These are phyloP conservation scores for Erodium trifolium DNA, from an alignment of 441 rosid genomes.

Conservation along the genomic window DNA sequence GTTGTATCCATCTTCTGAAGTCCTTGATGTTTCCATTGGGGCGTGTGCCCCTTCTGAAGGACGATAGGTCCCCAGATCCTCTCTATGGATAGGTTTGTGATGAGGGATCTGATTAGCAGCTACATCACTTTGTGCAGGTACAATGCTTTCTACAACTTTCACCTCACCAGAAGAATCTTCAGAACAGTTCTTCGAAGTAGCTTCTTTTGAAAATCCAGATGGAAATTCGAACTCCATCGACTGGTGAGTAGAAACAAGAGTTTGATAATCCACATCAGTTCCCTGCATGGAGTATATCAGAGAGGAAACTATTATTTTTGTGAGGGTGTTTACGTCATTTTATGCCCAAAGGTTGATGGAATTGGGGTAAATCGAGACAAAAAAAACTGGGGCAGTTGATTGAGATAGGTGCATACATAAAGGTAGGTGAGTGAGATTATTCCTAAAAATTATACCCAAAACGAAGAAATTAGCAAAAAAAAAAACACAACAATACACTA, in stretches of 20 bases:
- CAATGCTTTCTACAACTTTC: constrained; percentile 19
- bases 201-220: constrained; percentile 23
- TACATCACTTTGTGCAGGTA: constrained; percentile 20
- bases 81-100: constrained; percentile 21
- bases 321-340: no score
- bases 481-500: no score
- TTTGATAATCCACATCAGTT: constrained; percentile 21
- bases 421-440: no score
- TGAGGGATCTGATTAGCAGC: constrained; percentile 16
- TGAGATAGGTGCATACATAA: no score
- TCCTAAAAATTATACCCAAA: no score
- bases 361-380: no score
- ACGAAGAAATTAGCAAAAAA: no score
- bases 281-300: constrained; percentile 22
- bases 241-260: constrained; percentile 21
- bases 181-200: constrained; percentile 18
- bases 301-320: no score
- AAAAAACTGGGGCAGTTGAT: no score
- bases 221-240: constrained; percentile 31
- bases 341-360: no score
- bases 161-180: constrained; percentile 23
- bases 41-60: constrained; percentile 21
- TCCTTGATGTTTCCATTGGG: constrained; percentile 28
- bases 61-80: constrained; percentile 16
- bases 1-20: constrained; percentile 66